Evolutionary conservation across 768 basidiomycete genomes (phyloP).

Genomic region (Mycena haematopus): DNA sequence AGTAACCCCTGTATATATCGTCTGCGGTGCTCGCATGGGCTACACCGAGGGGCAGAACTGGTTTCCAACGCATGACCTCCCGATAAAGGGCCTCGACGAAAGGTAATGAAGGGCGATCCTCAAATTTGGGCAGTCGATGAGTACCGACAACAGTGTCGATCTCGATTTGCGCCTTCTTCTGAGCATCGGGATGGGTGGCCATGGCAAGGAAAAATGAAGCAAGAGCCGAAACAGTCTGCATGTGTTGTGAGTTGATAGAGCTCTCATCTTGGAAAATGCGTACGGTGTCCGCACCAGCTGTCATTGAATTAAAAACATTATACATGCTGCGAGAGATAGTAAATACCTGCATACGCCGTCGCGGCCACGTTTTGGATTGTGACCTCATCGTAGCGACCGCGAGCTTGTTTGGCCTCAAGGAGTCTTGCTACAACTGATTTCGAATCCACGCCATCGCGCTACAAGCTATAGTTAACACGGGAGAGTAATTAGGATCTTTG

Average conservation of each 20-base stretch:
- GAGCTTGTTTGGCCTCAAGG: conserved; percentile 8
- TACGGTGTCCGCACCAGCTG: conserved; percentile 33
- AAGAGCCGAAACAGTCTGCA: conserved; percentile 34
- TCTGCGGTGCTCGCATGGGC: conserved; percentile 32
- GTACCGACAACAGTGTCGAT: conserved; percentile 37
- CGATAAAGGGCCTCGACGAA: conserved; percentile 27
- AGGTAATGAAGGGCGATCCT: conserved; percentile 32
- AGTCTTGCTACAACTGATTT: conserved; percentile 24
- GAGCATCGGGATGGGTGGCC: conserved; percentile 34
- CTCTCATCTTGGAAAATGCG: neutral
- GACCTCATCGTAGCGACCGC: conserved; percentile 24
- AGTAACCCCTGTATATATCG: conserved; percentile 40
- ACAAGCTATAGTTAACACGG: neutral
- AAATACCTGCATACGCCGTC: conserved; percentile 40
- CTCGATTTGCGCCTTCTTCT: conserved; percentile 37
- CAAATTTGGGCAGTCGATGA: conserved; percentile 37
- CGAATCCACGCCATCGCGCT: conserved; percentile 10
- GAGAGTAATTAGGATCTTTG: neutral
- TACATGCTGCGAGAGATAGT: conserved; percentile 8
- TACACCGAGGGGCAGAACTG: conserved; percentile 23
- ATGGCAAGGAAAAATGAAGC: conserved; percentile 37
- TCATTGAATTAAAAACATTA: conserved; percentile 25
- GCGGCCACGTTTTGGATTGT: conserved; percentile 38
- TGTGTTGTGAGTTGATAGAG: neutral
- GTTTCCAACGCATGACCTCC: conserved; percentile 29